Conservation (phyloP, 768 basidiomycete species). For the Crucibulum laeve region DNA sequence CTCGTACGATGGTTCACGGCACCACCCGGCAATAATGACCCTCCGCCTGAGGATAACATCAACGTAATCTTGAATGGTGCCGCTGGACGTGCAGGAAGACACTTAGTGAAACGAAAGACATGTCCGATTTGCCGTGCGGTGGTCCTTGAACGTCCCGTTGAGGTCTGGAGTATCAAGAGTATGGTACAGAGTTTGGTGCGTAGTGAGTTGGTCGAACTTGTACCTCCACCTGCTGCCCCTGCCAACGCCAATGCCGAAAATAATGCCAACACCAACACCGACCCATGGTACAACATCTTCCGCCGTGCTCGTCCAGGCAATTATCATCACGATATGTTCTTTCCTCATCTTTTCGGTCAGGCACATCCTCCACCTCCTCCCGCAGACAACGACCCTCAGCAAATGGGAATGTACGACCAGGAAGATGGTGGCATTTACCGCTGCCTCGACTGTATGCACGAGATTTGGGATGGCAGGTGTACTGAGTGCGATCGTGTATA, state of each 20-base stretch:
- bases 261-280: conserved; percentile 17
- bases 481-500: conserved; percentile 58
- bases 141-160: conserved; percentile 58
- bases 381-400: conserved; percentile 24
- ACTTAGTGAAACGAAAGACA: conserved; percentile 54
- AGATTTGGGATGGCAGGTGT: conserved; percentile 71
- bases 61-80: conserved; percentile 29
- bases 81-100: conserved; percentile 36
- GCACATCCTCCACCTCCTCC: conserved; percentile 9
- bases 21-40: conserved; percentile 16
- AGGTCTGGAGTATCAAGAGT: conserved; percentile 68
- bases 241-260: conserved; percentile 18
- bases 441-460: conserved; percentile 73
- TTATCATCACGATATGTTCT: conserved; percentile 4
- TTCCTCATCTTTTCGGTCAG: conserved; percentile 11
- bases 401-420: conserved; percentile 62
- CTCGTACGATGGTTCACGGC: conserved; percentile 76
- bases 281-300: conserved; percentile 72
- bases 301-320: conserved; percentile 18
- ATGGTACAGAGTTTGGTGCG: conserved; percentile 50
- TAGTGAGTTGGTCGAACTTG: conserved; percentile 45
- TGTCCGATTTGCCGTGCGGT: conserved; percentile 72
- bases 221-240: conserved; percentile 17
- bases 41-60: conserved; percentile 18
- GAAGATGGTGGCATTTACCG: conserved; percentile 78